Evolutionary conservation across 1,139 yeast genomes (phyloP).

Genomic region (Suhomyces kunorum): DNA sequence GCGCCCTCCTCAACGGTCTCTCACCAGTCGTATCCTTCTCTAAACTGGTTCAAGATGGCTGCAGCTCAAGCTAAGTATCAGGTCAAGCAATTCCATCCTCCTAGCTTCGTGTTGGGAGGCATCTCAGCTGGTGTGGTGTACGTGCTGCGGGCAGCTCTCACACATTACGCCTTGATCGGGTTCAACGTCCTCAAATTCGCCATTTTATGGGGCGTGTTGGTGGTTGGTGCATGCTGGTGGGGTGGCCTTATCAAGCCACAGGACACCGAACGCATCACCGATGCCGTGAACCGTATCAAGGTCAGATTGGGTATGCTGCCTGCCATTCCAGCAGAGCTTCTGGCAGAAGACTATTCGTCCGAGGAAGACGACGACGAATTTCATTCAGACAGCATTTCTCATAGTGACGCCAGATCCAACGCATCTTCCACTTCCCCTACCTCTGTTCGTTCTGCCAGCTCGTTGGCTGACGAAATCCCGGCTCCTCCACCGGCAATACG

Average conservation of each 20-base stretch:
- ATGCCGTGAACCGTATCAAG: conserved; percentile 12
- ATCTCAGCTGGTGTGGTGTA: conserved; percentile 24
- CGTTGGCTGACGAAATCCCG: conserved; percentile 4
- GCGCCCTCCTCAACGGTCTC: not conserved
- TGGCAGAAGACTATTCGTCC: conserved; percentile 11
- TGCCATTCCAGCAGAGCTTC: not conserved
- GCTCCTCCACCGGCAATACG: conserved; percentile 18
- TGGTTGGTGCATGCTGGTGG: conserved; percentile 34
- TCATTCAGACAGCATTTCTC: not conserved
- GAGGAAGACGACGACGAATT: conserved; percentile 6
- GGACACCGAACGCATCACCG: conserved; percentile 20
- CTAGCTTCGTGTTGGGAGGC: conserved; percentile 38
- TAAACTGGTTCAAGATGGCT: conserved; percentile 9
- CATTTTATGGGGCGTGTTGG: conserved; percentile 27
- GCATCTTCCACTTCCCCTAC: conserved; percentile 3
- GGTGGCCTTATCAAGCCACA: conserved; percentile 30
- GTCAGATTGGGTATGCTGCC: conserved; percentile 12
- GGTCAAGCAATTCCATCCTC: conserved; percentile 26
- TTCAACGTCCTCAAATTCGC: conserved; percentile 28
- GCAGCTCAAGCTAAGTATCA: conserved; percentile 5
- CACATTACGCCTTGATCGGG: conserved; percentile 22
- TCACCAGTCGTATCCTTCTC: not conserved
- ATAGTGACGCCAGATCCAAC: conserved; percentile 4
- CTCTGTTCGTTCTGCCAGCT: conserved; percentile 4
- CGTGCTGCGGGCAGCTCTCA: conserved; percentile 24